Evolutionary conservation across 1,139 yeast genomes (phyloP).

Genomic region (Spathaspora sp.): DNA sequence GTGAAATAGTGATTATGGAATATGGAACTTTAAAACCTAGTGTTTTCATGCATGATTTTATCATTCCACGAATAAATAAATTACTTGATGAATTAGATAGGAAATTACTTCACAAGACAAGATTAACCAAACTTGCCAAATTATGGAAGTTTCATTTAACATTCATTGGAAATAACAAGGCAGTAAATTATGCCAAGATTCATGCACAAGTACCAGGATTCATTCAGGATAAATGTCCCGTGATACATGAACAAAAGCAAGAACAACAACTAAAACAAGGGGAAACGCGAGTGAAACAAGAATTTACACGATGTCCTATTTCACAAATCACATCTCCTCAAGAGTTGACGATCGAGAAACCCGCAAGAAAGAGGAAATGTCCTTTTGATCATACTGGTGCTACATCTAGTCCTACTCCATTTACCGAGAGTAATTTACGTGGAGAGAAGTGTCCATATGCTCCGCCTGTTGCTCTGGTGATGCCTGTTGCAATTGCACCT

Average conservation of each 20-base stretch:
- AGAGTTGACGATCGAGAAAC: background rate
- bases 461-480: background rate
- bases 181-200: conserved; percentile 32
- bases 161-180: conserved; percentile 30
- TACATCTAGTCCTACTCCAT: conserved; percentile 17
- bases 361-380: conserved; percentile 22
- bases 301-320: conserved; percentile 29
- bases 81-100: conserved; percentile 9
- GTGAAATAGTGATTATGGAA: background rate
- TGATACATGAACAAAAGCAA: background rate
- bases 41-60: background rate
- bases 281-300: conserved; percentile 7
- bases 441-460: background rate
- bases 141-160: conserved; percentile 45
- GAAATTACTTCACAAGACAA: conserved; percentile 5
- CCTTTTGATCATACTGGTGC: conserved; percentile 33
- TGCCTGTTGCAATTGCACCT: background rate
- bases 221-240: conserved; percentile 9
- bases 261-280: too few relatives aligned
- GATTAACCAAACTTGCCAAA: conserved; percentile 28
- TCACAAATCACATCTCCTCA: conserved; percentile 22
- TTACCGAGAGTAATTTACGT: conserved; percentile 29
- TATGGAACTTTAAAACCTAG: conserved; percentile 2
- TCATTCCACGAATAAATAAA: conserved; percentile 3
- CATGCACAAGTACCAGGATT: conserved; percentile 37